Evolutionary conservation across 257 asterid genomes (phyloP).

Genomic region (Gentiana dahurica): DNA sequence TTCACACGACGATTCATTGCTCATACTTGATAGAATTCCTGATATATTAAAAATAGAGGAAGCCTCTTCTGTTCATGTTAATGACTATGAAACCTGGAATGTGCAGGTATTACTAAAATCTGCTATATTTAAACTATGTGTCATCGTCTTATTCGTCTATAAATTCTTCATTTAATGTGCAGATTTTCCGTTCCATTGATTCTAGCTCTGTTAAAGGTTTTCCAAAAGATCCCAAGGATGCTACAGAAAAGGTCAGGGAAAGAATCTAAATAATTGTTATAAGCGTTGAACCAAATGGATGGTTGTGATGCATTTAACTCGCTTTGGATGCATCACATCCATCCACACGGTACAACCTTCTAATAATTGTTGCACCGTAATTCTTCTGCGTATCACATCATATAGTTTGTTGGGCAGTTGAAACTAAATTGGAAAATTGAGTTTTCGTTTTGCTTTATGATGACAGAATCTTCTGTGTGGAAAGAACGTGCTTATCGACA

Average conservation of each 20-base stretch:
- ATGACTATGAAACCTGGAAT: slow-evolving; percentile 70
- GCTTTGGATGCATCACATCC: no score
- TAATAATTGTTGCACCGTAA: no score
- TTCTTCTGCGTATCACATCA: background rate
- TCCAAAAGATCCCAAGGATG: slow-evolving; percentile 75
- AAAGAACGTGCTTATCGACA: slow-evolving; percentile 1
- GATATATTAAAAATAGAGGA: slow-evolving; percentile 51
- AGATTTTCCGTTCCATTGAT: slow-evolving; percentile 91
- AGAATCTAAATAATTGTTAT: background rate
- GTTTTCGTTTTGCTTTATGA: slow-evolving; percentile 2
- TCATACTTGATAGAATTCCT: slow-evolving; percentile 58
- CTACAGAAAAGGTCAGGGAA: slow-evolving; percentile 40
- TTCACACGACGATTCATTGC: slow-evolving; percentile 61
- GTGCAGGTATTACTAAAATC: slow-evolving; percentile 39
- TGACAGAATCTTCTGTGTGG: slow-evolving; percentile 33
- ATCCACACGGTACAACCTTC: no score
- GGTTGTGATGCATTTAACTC: no score
- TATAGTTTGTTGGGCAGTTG: background rate
- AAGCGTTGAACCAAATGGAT: no score
- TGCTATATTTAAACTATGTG: no score
- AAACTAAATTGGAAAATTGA: background rate
- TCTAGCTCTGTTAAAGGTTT: slow-evolving; percentile 88
- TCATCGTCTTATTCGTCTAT: no score
- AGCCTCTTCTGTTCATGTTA: slow-evolving; percentile 24
- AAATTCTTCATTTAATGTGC: slow-evolving; percentile 1